These are phyloP conservation scores for Coemansia sp. DNA, from an alignment of 192 early-diverging fungal species.

Conservation along the genomic window DNA sequence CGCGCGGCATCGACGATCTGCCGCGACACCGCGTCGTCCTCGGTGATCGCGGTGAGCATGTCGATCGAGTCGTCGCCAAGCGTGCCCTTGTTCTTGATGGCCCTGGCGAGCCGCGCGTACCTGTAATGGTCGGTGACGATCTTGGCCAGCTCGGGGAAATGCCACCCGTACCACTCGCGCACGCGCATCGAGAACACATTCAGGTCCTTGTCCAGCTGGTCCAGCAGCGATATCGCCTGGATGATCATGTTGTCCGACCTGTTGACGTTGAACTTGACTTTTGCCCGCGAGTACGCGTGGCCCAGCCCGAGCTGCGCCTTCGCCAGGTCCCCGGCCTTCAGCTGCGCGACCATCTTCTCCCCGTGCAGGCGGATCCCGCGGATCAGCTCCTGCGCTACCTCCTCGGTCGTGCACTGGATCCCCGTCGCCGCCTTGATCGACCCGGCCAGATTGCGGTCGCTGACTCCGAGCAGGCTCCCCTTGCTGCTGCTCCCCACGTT, in stretches of 20 bases:
- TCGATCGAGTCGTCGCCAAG: slow-evolving; percentile 75
- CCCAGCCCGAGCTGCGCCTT: slow-evolving; percentile 96
- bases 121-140: slow-evolving; percentile 91
- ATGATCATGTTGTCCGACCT: slow-evolving; percentile 97
- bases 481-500: slow-evolving; percentile 83
- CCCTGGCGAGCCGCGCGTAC: slow-evolving; percentile 87
- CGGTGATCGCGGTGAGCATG: slow-evolving; percentile 77
- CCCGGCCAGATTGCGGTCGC: slow-evolving; percentile 83
- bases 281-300: slow-evolving; percentile 97
- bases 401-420: slow-evolving; percentile 77
- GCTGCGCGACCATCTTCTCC: slow-evolving; percentile 82
- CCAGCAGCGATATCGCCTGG: slow-evolving; percentile 90
- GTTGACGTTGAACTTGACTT: slow-evolving; percentile 99
- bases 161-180: slow-evolving; percentile 99
- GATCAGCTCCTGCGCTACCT: slow-evolving; percentile 84
- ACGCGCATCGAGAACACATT: slow-evolving; percentile 98
- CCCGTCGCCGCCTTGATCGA: slow-evolving; percentile 64
- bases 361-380: slow-evolving; percentile 93
- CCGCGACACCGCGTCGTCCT: slow-evolving; percentile 78
- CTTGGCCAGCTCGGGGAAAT: slow-evolving; percentile 98
- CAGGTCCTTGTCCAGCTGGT: slow-evolving; percentile 98
- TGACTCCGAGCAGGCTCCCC: slow-evolving; percentile 76
- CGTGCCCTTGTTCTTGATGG: slow-evolving; percentile 91
- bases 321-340: slow-evolving; percentile 92
- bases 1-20: slow-evolving; percentile 92